Conservation (phyloP, 164 flowering plant species). For the Berberis thunbergii region DNA sequence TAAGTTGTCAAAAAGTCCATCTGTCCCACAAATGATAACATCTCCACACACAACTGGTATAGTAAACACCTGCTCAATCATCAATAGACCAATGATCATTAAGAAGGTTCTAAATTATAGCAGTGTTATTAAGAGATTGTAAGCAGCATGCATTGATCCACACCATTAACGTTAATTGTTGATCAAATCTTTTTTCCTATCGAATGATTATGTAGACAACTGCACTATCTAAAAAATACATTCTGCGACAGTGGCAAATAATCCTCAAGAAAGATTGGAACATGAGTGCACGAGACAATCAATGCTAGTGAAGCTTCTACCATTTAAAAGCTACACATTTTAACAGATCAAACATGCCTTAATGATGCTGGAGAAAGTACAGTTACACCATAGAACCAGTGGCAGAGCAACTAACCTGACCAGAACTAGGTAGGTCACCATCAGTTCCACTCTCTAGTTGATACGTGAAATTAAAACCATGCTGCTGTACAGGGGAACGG, state of each 20-base stretch:
- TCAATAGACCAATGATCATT: not conserved
- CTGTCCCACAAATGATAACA: conserved; percentile 82
- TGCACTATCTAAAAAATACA: no score
- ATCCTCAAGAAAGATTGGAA: no score
- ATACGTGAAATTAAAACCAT: conserved; percentile 87
- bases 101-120: not conserved
- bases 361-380: no score
- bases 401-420: conserved; percentile 48
- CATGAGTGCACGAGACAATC: no score
- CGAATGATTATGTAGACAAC: no score
- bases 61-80: conserved; percentile 48
- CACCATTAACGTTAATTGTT: no score
- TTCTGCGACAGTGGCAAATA: no score
- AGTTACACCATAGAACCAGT: not conserved
- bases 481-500: conserved; percentile 85
- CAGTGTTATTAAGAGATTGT: not conserved
- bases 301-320: no score
- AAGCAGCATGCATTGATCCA: no score
- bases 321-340: no score
- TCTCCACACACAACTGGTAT: conserved; percentile 80
- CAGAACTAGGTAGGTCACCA: conserved; percentile 86
- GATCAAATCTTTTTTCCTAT: no score
- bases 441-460: conserved; percentile 70
- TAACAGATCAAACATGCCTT: no score
- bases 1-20: conserved; percentile 88